Evolutionary conservation across 164 flowering plant species (phyloP).

Genomic region (Tetracentron sinense): DNA sequence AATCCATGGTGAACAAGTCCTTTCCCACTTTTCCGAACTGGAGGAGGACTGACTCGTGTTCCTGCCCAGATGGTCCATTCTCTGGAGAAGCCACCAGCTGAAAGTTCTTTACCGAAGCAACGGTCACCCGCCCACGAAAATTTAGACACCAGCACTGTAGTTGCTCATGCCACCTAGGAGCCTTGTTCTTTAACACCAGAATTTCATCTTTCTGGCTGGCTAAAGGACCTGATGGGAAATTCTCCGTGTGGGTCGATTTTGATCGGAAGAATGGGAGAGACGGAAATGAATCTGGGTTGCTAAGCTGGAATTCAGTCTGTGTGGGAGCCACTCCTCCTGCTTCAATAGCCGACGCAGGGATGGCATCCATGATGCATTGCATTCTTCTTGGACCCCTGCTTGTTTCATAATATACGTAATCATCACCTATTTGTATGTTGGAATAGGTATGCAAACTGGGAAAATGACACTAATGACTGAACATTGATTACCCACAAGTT

Average conservation of each 20-base stretch:
- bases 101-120: constrained; percentile 82
- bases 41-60: constrained; percentile 60
- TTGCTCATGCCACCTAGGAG: constrained; percentile 89
- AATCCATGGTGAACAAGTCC: constrained; percentile 82
- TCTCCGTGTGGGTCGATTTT: constrained; percentile 39
- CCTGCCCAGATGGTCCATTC: constrained; percentile 39
- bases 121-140: constrained; percentile 74
- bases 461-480: background rate
- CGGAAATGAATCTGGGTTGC: constrained; percentile 41
- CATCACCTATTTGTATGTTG: background rate
- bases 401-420: background rate
- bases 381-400: constrained; percentile 79
- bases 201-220: constrained; percentile 37
- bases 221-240: constrained; percentile 33
- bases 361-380: constrained; percentile 59
- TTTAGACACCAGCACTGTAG: constrained; percentile 86
- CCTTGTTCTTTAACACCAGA: constrained; percentile 55
- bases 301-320: constrained; percentile 46
- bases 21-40: constrained; percentile 81
- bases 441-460: background rate
- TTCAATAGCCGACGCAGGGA: constrained; percentile 54
- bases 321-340: constrained; percentile 73
- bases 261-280: constrained; percentile 47
- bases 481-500: background rate
- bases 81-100: constrained; percentile 65